Conservation (phyloP, 2,329 filamentous ascomycete genomes). For the Aspergillus sclerotialis region DNA sequence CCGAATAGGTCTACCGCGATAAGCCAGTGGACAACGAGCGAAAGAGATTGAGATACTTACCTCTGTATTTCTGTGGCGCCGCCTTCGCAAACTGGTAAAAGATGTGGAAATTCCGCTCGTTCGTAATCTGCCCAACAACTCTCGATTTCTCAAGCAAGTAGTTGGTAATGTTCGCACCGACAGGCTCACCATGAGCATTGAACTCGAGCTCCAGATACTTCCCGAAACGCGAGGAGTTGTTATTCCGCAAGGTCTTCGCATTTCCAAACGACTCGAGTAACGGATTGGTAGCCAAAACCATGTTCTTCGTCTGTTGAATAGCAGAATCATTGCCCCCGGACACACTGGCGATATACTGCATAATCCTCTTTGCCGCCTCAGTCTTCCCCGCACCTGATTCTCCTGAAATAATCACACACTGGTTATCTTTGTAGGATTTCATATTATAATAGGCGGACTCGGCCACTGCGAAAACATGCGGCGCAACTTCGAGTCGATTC, state of each 20-base stretch:
- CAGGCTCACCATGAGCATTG: slow-evolving; percentile 81
- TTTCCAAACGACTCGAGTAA: slow-evolving; percentile 96
- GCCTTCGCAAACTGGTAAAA: slow-evolving; percentile 99
- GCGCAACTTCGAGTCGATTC: slow-evolving; percentile 87
- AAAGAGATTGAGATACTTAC: slow-evolving; percentile 23
- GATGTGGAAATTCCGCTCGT: slow-evolving; percentile 98
- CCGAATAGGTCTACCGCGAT: slow-evolving; percentile 64
- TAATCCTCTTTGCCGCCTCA: slow-evolving; percentile 94
- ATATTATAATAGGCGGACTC: slow-evolving; percentile 98
- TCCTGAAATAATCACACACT: slow-evolving; percentile 98
- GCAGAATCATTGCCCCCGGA: slow-evolving; percentile 78
- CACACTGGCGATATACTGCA: slow-evolving; percentile 99
- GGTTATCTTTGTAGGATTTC: slow-evolving; percentile 98
- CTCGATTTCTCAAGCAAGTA: slow-evolving; percentile 93
- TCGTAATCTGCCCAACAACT: slow-evolving; percentile 88
- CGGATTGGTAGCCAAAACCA: slow-evolving; percentile 97
- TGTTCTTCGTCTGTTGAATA: slow-evolving; percentile 96
- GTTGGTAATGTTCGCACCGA: slow-evolving; percentile 96
- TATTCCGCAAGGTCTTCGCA: slow-evolving; percentile 94
- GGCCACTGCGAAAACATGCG: slow-evolving; percentile 95
- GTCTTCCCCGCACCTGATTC: slow-evolving; percentile 98
- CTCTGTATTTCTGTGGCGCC: slow-evolving; percentile 74
- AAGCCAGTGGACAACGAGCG: slow-evolving; percentile 7
- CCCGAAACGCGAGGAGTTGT: slow-evolving; percentile 97
- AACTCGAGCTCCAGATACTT: slow-evolving; percentile 98